phyloP scores from a whole-genome alignment of 768 basidiomycete species.

The Lanmaoa rubissima region DNA sequence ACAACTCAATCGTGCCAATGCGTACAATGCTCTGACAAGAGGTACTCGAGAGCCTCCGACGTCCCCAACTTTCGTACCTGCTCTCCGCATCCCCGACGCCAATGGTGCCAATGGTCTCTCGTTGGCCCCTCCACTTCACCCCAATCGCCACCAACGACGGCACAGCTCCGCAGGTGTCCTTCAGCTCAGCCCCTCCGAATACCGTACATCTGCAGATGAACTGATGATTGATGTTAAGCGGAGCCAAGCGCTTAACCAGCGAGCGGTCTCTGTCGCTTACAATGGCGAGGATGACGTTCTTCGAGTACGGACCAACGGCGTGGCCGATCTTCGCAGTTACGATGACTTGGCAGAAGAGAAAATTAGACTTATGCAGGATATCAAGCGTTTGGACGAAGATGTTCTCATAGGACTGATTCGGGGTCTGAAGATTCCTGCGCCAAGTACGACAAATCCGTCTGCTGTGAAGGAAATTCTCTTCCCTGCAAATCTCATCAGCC shows the following conservation, averaged over 20 bases:
- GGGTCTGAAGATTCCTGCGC: conserved; percentile 89
- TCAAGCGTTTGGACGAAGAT: conserved; percentile 89
- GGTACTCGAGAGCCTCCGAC: conserved; percentile 70
- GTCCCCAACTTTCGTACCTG: conserved; percentile 85
- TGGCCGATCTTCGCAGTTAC: conserved; percentile 68
- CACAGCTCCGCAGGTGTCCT: conserved; percentile 87
- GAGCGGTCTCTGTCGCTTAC: conserved; percentile 87
- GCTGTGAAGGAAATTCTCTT: conserved; percentile 96
- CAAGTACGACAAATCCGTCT: conserved; percentile 88
- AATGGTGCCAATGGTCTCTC: conserved; percentile 42
- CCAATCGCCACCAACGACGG: conserved; percentile 70
- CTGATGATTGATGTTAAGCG: conserved; percentile 72
- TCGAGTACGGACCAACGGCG: conserved; percentile 61
- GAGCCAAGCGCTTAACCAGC: conserved; percentile 67
- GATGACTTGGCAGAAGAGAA: conserved; percentile 96
- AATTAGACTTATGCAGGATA: conserved; percentile 88
- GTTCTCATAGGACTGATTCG: conserved; percentile 87
- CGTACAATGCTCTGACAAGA: conserved; percentile 82
- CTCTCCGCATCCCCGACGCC: conserved; percentile 56
- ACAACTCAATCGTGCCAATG: conserved; percentile 94
- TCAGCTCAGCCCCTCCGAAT: conserved; percentile 54
- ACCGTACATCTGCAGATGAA: conserved; percentile 76
- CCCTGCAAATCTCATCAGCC: conserved; percentile 96
- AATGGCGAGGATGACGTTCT: conserved; percentile 76
- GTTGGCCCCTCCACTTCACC: conserved; percentile 34